Evolutionary conservation across 805 yeast genomes (phyloP).

Genomic region (Aciculoconidium aculeatum): DNA sequence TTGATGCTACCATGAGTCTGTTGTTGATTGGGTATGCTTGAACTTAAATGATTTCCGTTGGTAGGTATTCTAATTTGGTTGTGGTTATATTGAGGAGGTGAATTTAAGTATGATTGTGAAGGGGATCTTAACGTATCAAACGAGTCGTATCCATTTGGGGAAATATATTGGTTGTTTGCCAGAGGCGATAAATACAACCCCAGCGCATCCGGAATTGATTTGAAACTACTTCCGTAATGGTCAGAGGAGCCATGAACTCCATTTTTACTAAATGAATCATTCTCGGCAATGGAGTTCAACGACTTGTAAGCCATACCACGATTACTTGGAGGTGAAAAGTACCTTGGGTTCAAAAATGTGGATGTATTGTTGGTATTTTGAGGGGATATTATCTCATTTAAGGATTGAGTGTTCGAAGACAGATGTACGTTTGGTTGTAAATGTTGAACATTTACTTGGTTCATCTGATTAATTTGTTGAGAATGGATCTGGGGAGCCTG

Average conservation of each 20-base stretch:
- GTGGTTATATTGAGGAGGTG: slow-evolving; percentile 29
- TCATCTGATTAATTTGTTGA: slow-evolving; percentile 9
- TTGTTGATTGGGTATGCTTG: slow-evolving; percentile 19
- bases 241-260: slow-evolving; percentile 6
- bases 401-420: slow-evolving; percentile 20
- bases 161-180: slow-evolving; percentile 21
- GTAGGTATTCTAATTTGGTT: slow-evolving; percentile 11
- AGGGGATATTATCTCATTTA: slow-evolving; percentile 37
- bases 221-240: slow-evolving; percentile 11
- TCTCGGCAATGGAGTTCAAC: slow-evolving; percentile 31
- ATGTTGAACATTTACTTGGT: too few species aligned
- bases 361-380: slow-evolving; percentile 15
- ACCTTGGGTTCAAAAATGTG: slow-evolving; percentile 29
- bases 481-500: slow-evolving; percentile 2
- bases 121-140: slow-evolving; percentile 34
- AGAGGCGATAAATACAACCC: slow-evolving; percentile 34
- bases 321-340: slow-evolving; percentile 35
- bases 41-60: slow-evolving; percentile 13
- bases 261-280: slow-evolving; percentile 9
- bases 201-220: slow-evolving; percentile 14
- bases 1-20: slow-evolving; percentile 4
- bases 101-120: slow-evolving; percentile 25
- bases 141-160: slow-evolving; percentile 28
- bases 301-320: slow-evolving; percentile 17
- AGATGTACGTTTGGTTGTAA: too few species aligned